phyloP scores from a whole-genome alignment of 2,329 filamentous ascomycete genomes.

The Pseudogymnoascus destructans region DNA sequence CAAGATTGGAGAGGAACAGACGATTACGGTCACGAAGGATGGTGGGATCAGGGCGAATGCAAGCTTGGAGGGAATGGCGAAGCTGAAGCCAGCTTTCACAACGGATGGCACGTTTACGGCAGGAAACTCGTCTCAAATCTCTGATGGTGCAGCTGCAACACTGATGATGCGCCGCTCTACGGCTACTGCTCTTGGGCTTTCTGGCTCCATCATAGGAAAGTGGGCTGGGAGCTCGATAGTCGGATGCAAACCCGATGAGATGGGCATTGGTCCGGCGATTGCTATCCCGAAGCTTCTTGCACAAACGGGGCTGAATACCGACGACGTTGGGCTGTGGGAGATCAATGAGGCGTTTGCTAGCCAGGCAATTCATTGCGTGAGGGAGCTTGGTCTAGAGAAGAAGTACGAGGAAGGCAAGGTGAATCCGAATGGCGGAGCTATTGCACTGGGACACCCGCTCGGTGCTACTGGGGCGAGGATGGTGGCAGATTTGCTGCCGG shows the following conservation, averaged over 20 bases:
- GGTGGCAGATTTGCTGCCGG: slow-evolving; percentile 50
- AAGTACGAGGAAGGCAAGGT: slow-evolving; percentile 54
- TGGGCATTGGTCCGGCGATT: slow-evolving; percentile 80
- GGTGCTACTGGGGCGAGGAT: slow-evolving; percentile 80
- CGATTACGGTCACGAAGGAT: slow-evolving; percentile 59
- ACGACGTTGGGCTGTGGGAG: slow-evolving; percentile 77
- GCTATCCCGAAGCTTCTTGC: slow-evolving; percentile 73
- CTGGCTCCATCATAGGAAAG: slow-evolving; percentile 59
- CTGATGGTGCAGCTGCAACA: slow-evolving; percentile 73
- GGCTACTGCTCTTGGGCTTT: slow-evolving; percentile 59
- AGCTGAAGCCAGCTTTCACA: slow-evolving; percentile 77
- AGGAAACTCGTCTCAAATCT: slow-evolving; percentile 76
- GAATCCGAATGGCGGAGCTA: slow-evolving; percentile 86
- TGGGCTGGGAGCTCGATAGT: slow-evolving; percentile 66
- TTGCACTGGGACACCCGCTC: slow-evolving; percentile 84
- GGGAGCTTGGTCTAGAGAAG: slow-evolving; percentile 53
- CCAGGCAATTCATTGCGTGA: slow-evolving; percentile 56
- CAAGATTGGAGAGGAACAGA: slow-evolving; percentile 41
- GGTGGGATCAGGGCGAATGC: slow-evolving; percentile 67
- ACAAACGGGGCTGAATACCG: slow-evolving; percentile 49
- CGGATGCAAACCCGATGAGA: slow-evolving; percentile 79
- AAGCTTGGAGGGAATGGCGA: slow-evolving; percentile 55
- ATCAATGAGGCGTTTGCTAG: slow-evolving; percentile 75
- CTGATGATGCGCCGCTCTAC: slow-evolving; percentile 77
- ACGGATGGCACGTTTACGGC: slow-evolving; percentile 65